A percentile compares a stretch with the other conserved stretches of the same genome.
These are phyloP conservation scores for Niveomyces coronatus DNA, from an alignment of 2,329 filamentous ascomycete genomes.

Conservation along the genomic window DNA sequence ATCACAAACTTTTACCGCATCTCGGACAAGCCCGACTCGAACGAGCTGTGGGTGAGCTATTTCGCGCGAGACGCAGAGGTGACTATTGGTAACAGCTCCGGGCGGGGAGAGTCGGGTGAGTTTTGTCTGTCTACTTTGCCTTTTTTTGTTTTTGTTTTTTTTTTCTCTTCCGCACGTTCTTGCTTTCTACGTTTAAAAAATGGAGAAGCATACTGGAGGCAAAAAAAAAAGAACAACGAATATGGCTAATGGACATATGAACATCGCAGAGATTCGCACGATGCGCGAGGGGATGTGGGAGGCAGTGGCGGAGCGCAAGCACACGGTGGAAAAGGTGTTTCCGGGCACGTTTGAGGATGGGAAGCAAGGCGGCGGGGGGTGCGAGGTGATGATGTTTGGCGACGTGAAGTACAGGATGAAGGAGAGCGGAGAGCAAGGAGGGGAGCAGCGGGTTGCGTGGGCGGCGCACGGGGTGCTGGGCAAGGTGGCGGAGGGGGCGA, in stretches of 20 bases:
- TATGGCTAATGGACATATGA: slow-evolving; percentile 1
- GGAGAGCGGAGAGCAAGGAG: slow-evolving; percentile 17
- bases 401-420: slow-evolving; percentile 18
- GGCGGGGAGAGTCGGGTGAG: slow-evolving; percentile 25
- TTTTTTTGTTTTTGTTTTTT: no score
- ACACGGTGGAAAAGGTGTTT: slow-evolving; percentile 32
- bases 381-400: slow-evolving; percentile 27
- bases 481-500: slow-evolving; percentile 14
- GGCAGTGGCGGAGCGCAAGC: slow-evolving; percentile 27
- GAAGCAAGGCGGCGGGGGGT: slow-evolving; percentile 12
- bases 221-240: background rate
- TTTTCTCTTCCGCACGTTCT: no score
- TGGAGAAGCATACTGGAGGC: background rate
- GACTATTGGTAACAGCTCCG: slow-evolving; percentile 30
- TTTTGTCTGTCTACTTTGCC: background rate
- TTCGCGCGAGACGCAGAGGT: slow-evolving; percentile 33
- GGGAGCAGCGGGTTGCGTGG: slow-evolving; percentile 19
- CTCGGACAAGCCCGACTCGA: slow-evolving; percentile 31
- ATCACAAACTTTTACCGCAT: slow-evolving; percentile 33
- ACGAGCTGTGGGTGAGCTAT: slow-evolving; percentile 32
- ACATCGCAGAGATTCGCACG: slow-evolving; percentile 29
- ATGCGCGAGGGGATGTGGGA: slow-evolving; percentile 35
- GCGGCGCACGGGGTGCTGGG: slow-evolving; percentile 21
- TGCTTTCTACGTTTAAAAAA: no score
- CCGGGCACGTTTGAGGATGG: slow-evolving; percentile 24